phyloP scores from a whole-genome alignment of 352 stramenopile species.

The Lagenidium giganteum region DNA sequence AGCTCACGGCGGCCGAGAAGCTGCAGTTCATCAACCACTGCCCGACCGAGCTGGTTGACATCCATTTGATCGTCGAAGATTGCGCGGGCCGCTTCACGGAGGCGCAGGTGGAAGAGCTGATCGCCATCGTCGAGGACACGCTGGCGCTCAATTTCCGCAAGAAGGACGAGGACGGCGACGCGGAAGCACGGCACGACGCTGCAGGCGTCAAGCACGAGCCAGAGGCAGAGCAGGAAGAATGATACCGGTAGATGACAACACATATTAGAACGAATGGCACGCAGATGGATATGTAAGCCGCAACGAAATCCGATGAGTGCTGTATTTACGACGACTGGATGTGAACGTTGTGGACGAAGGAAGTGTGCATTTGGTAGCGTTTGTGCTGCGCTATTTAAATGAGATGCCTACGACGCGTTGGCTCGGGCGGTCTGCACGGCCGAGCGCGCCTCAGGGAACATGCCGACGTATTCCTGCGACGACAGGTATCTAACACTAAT shows the following conservation, averaged over 20 bases:
- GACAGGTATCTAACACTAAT: conserved; percentile 86
- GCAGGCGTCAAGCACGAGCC: conserved; percentile 1
- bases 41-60: conserved; percentile 76
- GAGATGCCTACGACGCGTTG: too few species aligned
- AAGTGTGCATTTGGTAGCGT: too few species aligned
- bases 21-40: conserved; percentile 86
- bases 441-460: conserved; percentile 78
- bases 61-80: conserved; percentile 83
- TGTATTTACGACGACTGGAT: too few species aligned
- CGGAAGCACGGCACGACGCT: too few species aligned
- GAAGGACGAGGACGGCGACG: conserved; percentile 27
- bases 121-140: conserved; percentile 61
- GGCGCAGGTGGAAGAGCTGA: conserved; percentile 71
- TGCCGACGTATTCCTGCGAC: conserved; percentile 85
- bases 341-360: too few species aligned
- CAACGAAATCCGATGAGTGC: too few species aligned
- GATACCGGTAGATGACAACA: too few species aligned
- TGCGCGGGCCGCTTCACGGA: conserved; percentile 74
- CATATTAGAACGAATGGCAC: too few species aligned
- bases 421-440: conserved; percentile 51
- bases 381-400: too few species aligned
- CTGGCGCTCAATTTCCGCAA: conserved; percentile 30
- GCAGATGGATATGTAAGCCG: too few species aligned
- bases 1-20: conserved; percentile 64
- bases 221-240: conserved; percentile 15